Evolutionary conservation across 1,284 basidiomycete genomes (phyloP), one percentile per base, ranked within the genome.

Genomic region (Cryptococcus sp.): DNA sequence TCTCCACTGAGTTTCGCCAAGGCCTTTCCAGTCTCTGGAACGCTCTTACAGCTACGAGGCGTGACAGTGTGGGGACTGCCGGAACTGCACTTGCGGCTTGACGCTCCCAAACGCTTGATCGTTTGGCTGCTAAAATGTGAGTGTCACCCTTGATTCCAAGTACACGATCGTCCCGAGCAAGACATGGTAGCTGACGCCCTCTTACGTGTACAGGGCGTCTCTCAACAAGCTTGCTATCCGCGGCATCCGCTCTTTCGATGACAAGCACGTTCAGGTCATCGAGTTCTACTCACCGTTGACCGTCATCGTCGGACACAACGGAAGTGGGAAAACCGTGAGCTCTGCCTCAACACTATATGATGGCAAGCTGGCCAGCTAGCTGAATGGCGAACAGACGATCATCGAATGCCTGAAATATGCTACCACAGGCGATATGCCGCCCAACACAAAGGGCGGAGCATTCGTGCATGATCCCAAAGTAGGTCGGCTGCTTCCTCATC

Each of bases 331-430:
- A 82, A 99, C 96, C 19, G 85, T 85, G 53, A 72, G 44, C 22
- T 52, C 10, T 1, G 23, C 6, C 35, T 39, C 23, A 20, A 13
- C 23, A 41, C n/a, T 41, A 25, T 27, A 41, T 20, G 5, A 20
- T 47, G 10, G 46, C n/a, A 10, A 31, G 20, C 40, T 5, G 2
- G 41, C 39, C 22, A 8, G n/a, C 27, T 44, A 31, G 25, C 25
- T 55, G 40, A 59, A 62, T 39, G 20, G 1, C n/a, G 40, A 8
- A 11, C 66, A 85, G 72, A 99, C 95, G 1, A 91, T 99, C 75
- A 99, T 99, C 78, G 96, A 99, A 82, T 99, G 95, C 79, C 85
- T 99, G 74, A 99, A 99, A 81, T 99, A 99, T 76, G 93, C 93
- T 5, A 97, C 95, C 0, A 99, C 96, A 0, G 96, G 96, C 38